Evolutionary conservation across 2,329 filamentous ascomycete species (phyloP), one percentile per base, ranked within the genome.

Genomic region (Juglanconis juglandina): DNA sequence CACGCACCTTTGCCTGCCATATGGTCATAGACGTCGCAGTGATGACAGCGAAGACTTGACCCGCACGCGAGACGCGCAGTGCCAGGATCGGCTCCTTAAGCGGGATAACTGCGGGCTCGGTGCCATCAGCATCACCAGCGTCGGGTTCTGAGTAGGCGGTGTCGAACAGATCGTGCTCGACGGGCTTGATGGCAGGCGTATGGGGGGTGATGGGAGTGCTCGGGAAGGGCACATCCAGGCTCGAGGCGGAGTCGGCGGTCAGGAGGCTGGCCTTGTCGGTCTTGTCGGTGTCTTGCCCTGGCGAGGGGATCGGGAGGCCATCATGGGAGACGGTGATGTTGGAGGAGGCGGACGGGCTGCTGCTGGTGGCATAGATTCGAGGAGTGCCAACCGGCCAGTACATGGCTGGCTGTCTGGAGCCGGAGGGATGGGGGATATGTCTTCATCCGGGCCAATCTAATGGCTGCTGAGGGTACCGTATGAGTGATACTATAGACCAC

Each of bases 381-480:
- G 91, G 90, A 73, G 90, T 90, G 75, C 90, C 91, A 75, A 92
- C 85, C 71, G 91, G 91, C 91, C 91, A 96, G 83, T 96, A 96
- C 91, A 95, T 96, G 81, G 78, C 80, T 70, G 66, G 65, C 60
- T 65, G 64, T 67, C 56, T 62, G 65, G 53, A 64, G 63, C 62
- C 69, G 66, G 65, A 63, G 66, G 69, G 68, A 24, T 33, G 37
- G 69, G 65, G 60, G 59, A 66, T 62, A 67, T 67, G 72, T 68
- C 71, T 70, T 71, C 70, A 72, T 72, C 69, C 70, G 68, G 54
- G 53, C 52, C 61, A 61, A 55, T 52, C 49, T 33, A 53, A 52
- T 53, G 49, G 53, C 48, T 53, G 58, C 46, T 59, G 52, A 24
- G 50, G 17, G 41, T 48, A 50, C 1, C 44, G 53, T 41, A 30